Evolutionary conservation across 2,329 filamentous ascomycete species (phyloP).

Genomic region (Trichophaea hybrida): DNA sequence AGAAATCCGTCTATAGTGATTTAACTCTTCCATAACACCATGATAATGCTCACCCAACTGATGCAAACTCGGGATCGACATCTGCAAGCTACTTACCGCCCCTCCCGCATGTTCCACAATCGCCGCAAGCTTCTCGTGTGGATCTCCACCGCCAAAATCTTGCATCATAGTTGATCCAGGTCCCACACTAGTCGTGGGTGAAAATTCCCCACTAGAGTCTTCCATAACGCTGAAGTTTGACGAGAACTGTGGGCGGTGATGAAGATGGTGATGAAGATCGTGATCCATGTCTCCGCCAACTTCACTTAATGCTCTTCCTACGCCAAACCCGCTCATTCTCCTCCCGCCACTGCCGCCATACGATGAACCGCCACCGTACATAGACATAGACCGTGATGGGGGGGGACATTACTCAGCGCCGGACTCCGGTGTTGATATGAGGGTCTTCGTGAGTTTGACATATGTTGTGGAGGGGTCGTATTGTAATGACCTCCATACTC

Average conservation of each 20-base stretch:
- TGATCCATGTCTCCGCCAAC: neutral
- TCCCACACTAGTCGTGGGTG: neutral
- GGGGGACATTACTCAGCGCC: too few species aligned
- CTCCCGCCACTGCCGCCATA: too few species aligned
- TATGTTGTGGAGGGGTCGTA: too few species aligned
- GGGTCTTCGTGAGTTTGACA: too few species aligned
- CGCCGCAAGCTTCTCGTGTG: conserved; percentile 19
- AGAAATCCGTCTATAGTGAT: conserved; percentile 14
- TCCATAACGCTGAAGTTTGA: neutral
- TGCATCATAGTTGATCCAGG: neutral
- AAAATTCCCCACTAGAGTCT: too few species aligned
- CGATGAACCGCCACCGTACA: too few species aligned
- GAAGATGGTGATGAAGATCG: neutral
- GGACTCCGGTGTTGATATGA: too few species aligned
- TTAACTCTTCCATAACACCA: conserved; percentile 17
- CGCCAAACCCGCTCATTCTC: too few species aligned
- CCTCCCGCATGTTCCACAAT: conserved; percentile 21
- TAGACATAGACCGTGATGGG: too few species aligned
- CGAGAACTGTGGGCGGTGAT: neutral
- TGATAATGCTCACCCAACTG: conserved; percentile 21
- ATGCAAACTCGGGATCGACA: conserved; percentile 19
- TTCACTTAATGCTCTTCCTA: neutral
- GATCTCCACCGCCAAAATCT: conserved; percentile 9
- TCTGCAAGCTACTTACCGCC: conserved; percentile 14
- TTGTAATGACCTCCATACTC: too few species aligned